Evolutionary conservation across 306 rosid genomes (phyloP), one percentile per base, ranked within the genome.

Genomic region (Cicer judaicum): DNA sequence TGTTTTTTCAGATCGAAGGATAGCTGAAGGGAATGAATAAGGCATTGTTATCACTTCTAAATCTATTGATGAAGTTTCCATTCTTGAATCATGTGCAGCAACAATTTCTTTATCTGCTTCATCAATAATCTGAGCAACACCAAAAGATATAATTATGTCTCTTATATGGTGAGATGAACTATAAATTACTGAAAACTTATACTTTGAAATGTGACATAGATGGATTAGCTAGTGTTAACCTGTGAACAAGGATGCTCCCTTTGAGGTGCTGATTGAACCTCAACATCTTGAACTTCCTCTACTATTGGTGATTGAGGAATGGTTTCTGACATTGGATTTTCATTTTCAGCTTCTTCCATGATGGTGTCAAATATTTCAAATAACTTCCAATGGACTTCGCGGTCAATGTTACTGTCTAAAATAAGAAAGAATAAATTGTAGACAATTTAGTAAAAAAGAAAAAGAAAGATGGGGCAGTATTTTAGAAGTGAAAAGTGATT

Each of bases 71-170:
- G 67, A 61, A 61, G 44, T 61, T 36, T 14, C 44, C 44, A 34
- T 61, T 15, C 14, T 18, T 36, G 46, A 38, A 61, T 56, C 63
- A 56, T 56, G 63, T 56, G 10, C 39, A 38, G 44, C 67, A 38
- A 61, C 67, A 12, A 61, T 61, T 34, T 61, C 67, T 15, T 61
- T 61, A 9, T 56, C 63, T 21, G 63, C n/a, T 19, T 56, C 67
- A 13, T 34, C 43, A 34, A 38, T 38, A 61, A 36, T 36, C 67
- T 61, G 18, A 38, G 67, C 9, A 34, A 61, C 10, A 36, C 10
- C 67, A 61, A 61, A 61, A 61, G 63, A 61, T 61, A 61, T 13
- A 12, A 12, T 11, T 11, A 60, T 1, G 16, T 60, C 39, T 36
- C 11, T 19, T 55, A 19, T 18, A 19, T 55, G 62, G 62, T 55